Evolutionary conservation across 441 rosid species (phyloP).

Genomic region (Geranium incanum): DNA sequence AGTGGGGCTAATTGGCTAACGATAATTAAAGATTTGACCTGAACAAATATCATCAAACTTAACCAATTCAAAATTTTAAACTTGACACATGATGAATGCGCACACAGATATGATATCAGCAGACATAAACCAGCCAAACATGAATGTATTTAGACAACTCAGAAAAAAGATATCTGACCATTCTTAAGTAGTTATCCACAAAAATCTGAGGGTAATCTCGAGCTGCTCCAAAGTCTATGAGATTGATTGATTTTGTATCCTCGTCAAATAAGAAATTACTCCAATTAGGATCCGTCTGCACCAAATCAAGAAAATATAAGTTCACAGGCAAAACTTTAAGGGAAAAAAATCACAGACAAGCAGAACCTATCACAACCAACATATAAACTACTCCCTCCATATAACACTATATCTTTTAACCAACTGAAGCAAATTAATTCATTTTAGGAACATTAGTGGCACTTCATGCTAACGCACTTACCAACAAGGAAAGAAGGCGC

Average conservation of each 20-base stretch:
- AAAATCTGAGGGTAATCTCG: constrained; percentile 74
- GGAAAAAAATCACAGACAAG: not conserved
- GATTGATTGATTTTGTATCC: constrained; percentile 57
- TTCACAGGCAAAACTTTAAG: constrained; percentile 13
- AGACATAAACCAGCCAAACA: not conserved
- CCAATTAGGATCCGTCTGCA: constrained; percentile 97
- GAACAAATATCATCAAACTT: not conserved
- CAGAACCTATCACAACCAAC: not conserved
- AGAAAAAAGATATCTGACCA: constrained; percentile 43
- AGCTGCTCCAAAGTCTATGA: constrained; percentile 95
- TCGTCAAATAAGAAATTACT: constrained; percentile 79
- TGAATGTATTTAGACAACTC: not conserved
- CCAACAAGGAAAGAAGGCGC: not conserved
- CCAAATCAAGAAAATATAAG: constrained; percentile 6
- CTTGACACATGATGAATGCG: too few relatives aligned
- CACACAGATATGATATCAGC: not conserved
- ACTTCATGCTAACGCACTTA: not conserved
- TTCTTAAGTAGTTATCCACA: constrained; percentile 76
- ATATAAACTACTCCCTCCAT: not conserved
- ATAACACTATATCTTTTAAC: not conserved
- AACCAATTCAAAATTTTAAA: not conserved
- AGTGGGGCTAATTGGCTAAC: too few relatives aligned
- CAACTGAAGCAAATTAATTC: not conserved
- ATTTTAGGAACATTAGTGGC: not conserved
- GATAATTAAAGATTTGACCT: not conserved